Evolutionary conservation across 1,139 yeast genomes (phyloP).

Genomic region (Pichiaceae sp.): DNA sequence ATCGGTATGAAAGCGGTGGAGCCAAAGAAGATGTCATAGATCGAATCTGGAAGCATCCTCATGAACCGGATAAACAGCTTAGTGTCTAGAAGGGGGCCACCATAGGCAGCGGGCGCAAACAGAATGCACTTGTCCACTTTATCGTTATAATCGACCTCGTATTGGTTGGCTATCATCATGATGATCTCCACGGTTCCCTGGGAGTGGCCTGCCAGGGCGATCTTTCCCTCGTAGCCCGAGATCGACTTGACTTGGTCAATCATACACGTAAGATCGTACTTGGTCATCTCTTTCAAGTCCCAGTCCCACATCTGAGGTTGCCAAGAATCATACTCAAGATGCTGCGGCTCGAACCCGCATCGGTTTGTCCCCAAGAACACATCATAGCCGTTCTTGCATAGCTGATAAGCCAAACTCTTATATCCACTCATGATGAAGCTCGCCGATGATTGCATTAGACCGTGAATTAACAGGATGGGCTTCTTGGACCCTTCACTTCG

Average conservation of each 20-base stretch:
- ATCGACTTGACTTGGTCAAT: slow-evolving; percentile 51
- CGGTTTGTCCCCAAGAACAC: slow-evolving; percentile 94
- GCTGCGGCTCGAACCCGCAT: slow-evolving; percentile 71
- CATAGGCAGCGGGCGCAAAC: slow-evolving; percentile 84
- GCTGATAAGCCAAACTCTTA: slow-evolving; percentile 62
- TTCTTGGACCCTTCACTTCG: slow-evolving; percentile 24
- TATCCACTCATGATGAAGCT: slow-evolving; percentile 74
- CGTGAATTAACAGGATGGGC: slow-evolving; percentile 77
- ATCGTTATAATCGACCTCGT: slow-evolving; percentile 20
- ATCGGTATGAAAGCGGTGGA: slow-evolving; percentile 51
- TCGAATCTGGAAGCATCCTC: slow-evolving; percentile 29
- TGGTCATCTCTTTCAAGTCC: slow-evolving; percentile 78
- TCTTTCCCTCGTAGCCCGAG: slow-evolving; percentile 28
- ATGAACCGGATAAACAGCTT: slow-evolving; percentile 52
- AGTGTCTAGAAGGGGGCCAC: slow-evolving; percentile 62
- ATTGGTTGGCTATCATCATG: slow-evolving; percentile 43
- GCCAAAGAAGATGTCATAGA: slow-evolving; percentile 48
- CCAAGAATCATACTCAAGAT: slow-evolving; percentile 33
- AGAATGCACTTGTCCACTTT: slow-evolving; percentile 65
- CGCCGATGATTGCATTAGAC: slow-evolving; percentile 79
- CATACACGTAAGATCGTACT: slow-evolving; percentile 66
- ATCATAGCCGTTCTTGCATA: slow-evolving; percentile 58
- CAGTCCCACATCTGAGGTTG: slow-evolving; percentile 71
- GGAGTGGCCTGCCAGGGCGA: slow-evolving; percentile 73
- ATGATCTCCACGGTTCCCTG: slow-evolving; percentile 91